Evolutionary conservation across 805 yeast genomes (phyloP).

Genomic region (Nakazawaea pomicola): DNA sequence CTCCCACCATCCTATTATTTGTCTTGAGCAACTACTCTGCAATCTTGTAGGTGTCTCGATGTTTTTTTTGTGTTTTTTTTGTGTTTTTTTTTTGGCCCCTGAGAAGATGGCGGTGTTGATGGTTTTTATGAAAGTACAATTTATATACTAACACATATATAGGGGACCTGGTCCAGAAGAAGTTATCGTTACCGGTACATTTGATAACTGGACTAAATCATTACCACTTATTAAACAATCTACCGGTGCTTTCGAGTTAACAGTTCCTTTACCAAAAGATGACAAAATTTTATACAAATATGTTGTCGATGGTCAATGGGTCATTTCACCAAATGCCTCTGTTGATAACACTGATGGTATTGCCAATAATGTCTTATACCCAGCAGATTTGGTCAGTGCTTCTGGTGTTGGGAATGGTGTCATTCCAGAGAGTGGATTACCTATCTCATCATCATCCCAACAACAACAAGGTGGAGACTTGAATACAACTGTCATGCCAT

Average conservation of each 20-base stretch:
- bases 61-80: too few species aligned
- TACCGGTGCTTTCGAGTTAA: conserved; percentile 28
- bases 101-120: too few species aligned
- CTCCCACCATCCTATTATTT: background rate
- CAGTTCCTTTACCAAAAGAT: conserved; percentile 22
- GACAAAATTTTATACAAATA: conserved; percentile 41
- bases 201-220: conserved; percentile 52
- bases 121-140: too few species aligned
- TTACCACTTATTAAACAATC: conserved; percentile 40
- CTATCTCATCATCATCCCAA: conserved; percentile 17
- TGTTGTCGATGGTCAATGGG: conserved; percentile 60
- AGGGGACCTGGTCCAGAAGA: conserved; percentile 30
- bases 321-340: conserved; percentile 32
- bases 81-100: too few species aligned
- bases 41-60: too few species aligned
- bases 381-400: conserved; percentile 29
- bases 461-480: conserved; percentile 13
- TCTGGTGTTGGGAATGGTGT: conserved; percentile 31
- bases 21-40: background rate
- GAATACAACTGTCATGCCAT: conserved; percentile 41
- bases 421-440: conserved; percentile 45
- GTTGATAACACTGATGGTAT: conserved; percentile 47
- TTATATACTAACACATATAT: background rate
- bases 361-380: conserved; percentile 44
- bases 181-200: conserved; percentile 57